Evolutionary conservation across 306 rosid genomes (phyloP).

Genomic region (Senna siamea): DNA sequence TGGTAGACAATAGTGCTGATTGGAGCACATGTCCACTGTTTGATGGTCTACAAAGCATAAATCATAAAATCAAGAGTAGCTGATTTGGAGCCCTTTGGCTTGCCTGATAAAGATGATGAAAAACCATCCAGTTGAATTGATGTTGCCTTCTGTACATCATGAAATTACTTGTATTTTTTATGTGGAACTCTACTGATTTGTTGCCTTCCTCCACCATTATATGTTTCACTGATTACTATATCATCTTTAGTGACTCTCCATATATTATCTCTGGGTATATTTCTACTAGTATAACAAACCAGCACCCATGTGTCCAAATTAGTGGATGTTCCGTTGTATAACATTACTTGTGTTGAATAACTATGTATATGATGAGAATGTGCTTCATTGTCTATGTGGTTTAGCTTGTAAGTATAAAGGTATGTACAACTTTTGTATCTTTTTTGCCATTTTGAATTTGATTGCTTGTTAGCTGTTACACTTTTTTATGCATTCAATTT

Average conservation of each 20-base stretch:
- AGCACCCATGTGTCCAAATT: not conserved
- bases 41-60: slow-evolving; percentile 5
- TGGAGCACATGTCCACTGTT: not conserved
- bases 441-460: slow-evolving; percentile 13
- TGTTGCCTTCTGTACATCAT: not conserved
- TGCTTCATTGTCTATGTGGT: slow-evolving; percentile 16
- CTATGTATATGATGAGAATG: not conserved
- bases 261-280: not conserved
- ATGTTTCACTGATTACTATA: not conserved
- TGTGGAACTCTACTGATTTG: slow-evolving; percentile 7
- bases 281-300: slow-evolving; percentile 21
- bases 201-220: not conserved
- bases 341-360: not conserved
- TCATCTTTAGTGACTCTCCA: not conserved
- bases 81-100: not conserved
- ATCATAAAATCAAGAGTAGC: not conserved
- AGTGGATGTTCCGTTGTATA: slow-evolving; percentile 1
- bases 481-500: slow-evolving; percentile 26
- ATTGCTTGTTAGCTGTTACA: not conserved
- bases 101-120: slow-evolving; percentile 1
- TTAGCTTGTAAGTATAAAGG: not conserved
- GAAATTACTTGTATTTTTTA: not conserved
- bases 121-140: slow-evolving; percentile 15
- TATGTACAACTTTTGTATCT: not conserved
- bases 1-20: not conserved